Evolutionary conservation across 2,329 filamentous ascomycete genomes (phyloP), one percentile per base, ranked within the genome.

Genomic region (Colletotrichum sp.): DNA sequence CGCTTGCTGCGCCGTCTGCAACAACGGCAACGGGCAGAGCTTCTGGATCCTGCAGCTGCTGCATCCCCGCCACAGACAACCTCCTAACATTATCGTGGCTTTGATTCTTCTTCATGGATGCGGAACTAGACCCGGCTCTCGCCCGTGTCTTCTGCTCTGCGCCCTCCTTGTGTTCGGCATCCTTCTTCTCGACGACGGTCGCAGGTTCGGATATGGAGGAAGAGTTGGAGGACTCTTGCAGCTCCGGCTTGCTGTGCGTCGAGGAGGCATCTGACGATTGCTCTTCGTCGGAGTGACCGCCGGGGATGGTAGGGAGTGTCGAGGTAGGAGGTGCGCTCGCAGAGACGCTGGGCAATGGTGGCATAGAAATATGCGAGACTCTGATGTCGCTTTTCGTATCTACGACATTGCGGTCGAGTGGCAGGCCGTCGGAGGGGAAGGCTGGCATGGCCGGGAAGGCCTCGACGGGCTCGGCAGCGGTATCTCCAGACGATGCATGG

Each of bases 51-150:
- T 89, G 88, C 74, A 93, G 83, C 75, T 91, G 88, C 69, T 91
- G 88, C 80, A 93, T 91, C 79, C 92, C 89, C 48, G 86, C 88
- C 9, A 89, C 89, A 0, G 91, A 91, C 30, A 93, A 84, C 48
- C 90, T 88, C 70, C 89, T 87, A 62, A 91, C 83, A 64, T 84
- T 87, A 75, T 87, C 88, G 56, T 84, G 82, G 76, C 83, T 85
- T 36, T 77, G 66, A 32, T 79, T 80, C 65, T 79, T 82, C 55
- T 61, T 78, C 66, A 78, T 75, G 30, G 73, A 73, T 55, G 66
- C 71, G n/a, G 70, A 73, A 30, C 60, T 71, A 21, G 77, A 76
- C n/a, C 69, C 71, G 21, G 65, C 68, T 28, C 70, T 65, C 21
- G 68, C 62, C 34, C 71, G 64, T 3, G 60, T 34, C 30, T 32